Evolutionary conservation across 495 filamentous ascomycete species (phyloP), one percentile per base, ranked within the genome.

Genomic region (Letharia columbiana): DNA sequence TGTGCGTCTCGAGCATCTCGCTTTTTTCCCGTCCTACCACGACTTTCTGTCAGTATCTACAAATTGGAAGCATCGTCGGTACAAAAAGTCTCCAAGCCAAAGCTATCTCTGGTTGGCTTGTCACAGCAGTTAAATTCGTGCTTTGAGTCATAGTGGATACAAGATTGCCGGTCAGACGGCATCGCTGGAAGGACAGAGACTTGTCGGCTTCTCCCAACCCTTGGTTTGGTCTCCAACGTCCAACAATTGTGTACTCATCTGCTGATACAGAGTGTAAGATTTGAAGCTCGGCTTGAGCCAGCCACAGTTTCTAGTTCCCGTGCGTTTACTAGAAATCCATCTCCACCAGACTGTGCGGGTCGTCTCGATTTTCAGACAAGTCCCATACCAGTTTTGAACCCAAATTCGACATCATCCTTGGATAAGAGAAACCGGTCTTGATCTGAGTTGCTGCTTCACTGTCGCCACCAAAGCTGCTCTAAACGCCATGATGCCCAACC

Each of bases 191-290:
- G 23, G 7, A 13, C 12, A 7, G 50, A 33, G 50, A 33, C 50
- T 33, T 5, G 12, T 6, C 12, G 23, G 12, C 11, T 54, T 15
- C 28, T 6, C 7, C 13, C 12, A 33, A 54, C 23, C 28, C 4
- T 54, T 28, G 4, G 7, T 31, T 17, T 31, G 2, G 11, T 31
- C 3, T 7, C 28, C 2, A 0, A 54, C 28, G 33, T 12, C 50
- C 12, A 12, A 12, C 3, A 5, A 0, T 33, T 23, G 17, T 33
- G 5, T 0, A 33, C 0, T 17, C 1, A 13, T 6, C n/a, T 5
- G 2, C 12, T 31, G 9, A 28, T 12, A 11, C 49, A 52, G 23
- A 52, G 23, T 12, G 10, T 28, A 54, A 54, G 50, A 33, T 5
- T 10, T 15, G 15, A 10, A 15, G 23, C 12, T 31, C 10, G 33